These are phyloP conservation scores for Aspergillus sclerotioniger DNA, from an alignment of 495 filamentous ascomycete species.

Conservation along the genomic window DNA sequence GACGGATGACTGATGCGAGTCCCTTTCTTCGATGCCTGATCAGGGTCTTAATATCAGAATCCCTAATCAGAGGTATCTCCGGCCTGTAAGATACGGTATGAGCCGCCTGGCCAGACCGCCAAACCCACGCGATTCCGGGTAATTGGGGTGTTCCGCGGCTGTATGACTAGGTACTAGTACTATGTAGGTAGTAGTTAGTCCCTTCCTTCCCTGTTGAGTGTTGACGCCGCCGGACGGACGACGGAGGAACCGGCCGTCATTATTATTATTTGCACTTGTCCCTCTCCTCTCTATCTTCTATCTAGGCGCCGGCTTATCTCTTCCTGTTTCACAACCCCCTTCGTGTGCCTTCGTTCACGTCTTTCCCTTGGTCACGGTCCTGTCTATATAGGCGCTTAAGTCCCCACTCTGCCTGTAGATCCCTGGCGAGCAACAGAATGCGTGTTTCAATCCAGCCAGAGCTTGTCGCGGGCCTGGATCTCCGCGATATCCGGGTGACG, in stretches of 20 bases:
- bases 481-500: constrained; percentile 34
- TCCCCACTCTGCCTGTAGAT: not conserved
- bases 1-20: not conserved
- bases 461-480: constrained; percentile 27
- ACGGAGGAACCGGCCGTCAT: not conserved
- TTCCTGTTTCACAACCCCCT: not conserved
- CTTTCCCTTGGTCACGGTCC: not conserved
- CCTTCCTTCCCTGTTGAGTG: not conserved
- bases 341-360: not conserved
- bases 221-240: not conserved
- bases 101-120: not conserved
- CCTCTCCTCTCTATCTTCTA: not conserved
- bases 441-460: constrained; percentile 18
- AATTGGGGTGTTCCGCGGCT: not conserved
- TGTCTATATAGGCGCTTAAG: not conserved
- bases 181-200: not conserved
- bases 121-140: not conserved
- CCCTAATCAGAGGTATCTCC: no score
- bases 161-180: not conserved
- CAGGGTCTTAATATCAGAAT: not conserved
- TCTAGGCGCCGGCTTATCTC: not conserved
- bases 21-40: not conserved
- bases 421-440: constrained; percentile 8
- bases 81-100: not conserved
- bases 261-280: not conserved